Conservation (phyloP, 2,329 filamentous ascomycete genomes). For the Fusarium subtropicale region DNA sequence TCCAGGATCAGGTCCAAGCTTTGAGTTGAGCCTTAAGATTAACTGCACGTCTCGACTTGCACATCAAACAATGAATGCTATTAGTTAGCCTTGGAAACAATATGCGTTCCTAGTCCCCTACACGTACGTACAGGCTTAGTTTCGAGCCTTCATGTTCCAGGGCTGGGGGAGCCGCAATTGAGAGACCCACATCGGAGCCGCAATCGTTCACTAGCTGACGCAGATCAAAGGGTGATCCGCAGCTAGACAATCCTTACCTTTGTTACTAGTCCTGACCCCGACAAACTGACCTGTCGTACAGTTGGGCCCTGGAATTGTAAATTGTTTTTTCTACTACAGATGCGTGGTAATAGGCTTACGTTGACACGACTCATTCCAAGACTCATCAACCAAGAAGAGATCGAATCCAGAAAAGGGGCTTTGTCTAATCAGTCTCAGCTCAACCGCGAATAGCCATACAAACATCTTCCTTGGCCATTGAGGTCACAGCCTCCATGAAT, state of each 20-base stretch:
- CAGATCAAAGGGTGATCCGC: conserved; percentile 46
- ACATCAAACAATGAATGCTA: conserved; percentile 24
- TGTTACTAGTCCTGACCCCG: conserved; percentile 3
- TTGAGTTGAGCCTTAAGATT: conserved; percentile 13
- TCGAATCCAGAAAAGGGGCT: background rate
- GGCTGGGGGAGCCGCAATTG: conserved; percentile 44
- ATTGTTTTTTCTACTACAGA: background rate
- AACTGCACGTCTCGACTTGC: conserved; percentile 12
- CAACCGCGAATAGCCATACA: conserved; percentile 13
- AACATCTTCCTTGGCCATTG: background rate
- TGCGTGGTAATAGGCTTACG: background rate
- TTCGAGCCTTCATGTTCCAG: conserved; percentile 31
- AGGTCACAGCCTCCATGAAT: conserved; percentile 14
- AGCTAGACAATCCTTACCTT: conserved; percentile 23
- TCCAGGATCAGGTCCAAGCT: conserved; percentile 6
- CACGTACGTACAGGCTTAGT: conserved; percentile 5
- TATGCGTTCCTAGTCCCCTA: background rate
- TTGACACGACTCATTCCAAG: conserved; percentile 25
- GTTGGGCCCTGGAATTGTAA: conserved; percentile 33
- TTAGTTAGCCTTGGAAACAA: conserved; percentile 13
- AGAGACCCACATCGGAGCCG: conserved; percentile 46
- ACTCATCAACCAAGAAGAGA: background rate
- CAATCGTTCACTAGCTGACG: conserved; percentile 39
- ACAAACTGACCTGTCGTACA: conserved; percentile 2
- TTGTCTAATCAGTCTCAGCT: conserved; percentile 22